Base-by-base conservation (phyloP, 805 yeast genomes). In the Kazachstania kunashirensis region DNA sequence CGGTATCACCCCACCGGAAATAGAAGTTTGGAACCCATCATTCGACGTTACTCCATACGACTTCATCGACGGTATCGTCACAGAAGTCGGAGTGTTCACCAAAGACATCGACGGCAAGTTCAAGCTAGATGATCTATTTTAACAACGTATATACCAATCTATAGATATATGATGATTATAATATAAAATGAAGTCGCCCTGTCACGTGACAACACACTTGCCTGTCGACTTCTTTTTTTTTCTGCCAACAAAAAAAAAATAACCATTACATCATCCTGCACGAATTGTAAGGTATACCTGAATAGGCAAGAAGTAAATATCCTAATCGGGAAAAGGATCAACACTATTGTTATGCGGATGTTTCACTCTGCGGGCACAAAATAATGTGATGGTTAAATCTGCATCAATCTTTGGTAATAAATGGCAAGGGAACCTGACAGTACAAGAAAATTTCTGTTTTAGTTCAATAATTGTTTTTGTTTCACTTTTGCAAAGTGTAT, bases 21-120 rank as follows among this genome's bases (percentile, higher is more conserved):
- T 88, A 23, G 63, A 69, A 4, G 95, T 86, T 2, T 89, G 96
- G 96, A 92, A 92, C 52, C 98, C 98, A 1, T 81, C 96, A 0
- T 89, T 89, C 52, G 98, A 89, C 53, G 85, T 92, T 12, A 85
- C 97, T 3, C 95, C 95, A 0, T 77, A 79, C 49, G 70, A 69
- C 31, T 63, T 80, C 26, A 86, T 89, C 37, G 96, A 86, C 53
- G 83, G 85, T 41, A 85, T 92, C 41, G 84, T 89, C 24, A 89
- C 96, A 1, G 97, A 89, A 61, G 73, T 75, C 37, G 72, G 73
- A 3, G 77, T 68, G 2, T 67, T 71, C 15, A 60, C 62, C 24
- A 82, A 82, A 51, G 62, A 66, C 36, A 29, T 32, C 0, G 31
- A 60, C 11, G 86, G 85, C 2, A 49, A 62, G 8, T 81, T 78